These are phyloP conservation scores for Chaetomiaceae sp. DNA, from an alignment of 2,329 filamentous ascomycete species.

Conservation along the genomic window DNA sequence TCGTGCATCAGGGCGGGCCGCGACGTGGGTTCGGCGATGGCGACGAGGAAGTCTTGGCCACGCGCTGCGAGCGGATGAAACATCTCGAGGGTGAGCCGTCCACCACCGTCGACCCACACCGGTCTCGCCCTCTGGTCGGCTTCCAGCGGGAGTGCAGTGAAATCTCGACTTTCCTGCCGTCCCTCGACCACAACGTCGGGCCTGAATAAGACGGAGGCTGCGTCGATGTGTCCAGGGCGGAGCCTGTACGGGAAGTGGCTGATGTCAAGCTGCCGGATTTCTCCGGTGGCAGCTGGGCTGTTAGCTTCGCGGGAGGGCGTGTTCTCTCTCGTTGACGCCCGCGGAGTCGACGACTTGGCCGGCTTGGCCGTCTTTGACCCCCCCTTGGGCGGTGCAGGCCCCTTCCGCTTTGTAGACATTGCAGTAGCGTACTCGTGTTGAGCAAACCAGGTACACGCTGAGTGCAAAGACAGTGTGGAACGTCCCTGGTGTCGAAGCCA, in stretches of 20 bases:
- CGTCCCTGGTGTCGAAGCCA: no score
- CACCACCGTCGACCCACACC: slow-evolving; percentile 85
- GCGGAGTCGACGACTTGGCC: slow-evolving; percentile 55
- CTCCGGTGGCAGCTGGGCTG: slow-evolving; percentile 19
- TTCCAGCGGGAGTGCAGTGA: slow-evolving; percentile 76
- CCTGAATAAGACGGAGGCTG: slow-evolving; percentile 29
- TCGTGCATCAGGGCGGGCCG: slow-evolving; percentile 89
- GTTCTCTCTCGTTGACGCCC: slow-evolving; percentile 53
- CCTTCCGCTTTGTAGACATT: slow-evolving; percentile 71
- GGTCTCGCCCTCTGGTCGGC: slow-evolving; percentile 84
- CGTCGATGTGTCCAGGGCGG: slow-evolving; percentile 22
- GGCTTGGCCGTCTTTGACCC: slow-evolving; percentile 48
- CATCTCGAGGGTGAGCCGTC: slow-evolving; percentile 85
- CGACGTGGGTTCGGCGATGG: slow-evolving; percentile 88
- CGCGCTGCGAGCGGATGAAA: slow-evolving; percentile 83
- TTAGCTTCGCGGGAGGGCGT: slow-evolving; percentile 25
- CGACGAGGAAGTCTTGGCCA: slow-evolving; percentile 91
- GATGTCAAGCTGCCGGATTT: slow-evolving; percentile 19
- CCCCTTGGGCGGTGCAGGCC: slow-evolving; percentile 41
- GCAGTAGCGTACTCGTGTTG: no score
- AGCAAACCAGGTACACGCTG: no score
- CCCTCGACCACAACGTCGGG: no score
- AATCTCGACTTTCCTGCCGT: slow-evolving; percentile 51
- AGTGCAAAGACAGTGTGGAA: no score
- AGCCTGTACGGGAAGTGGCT: no score